Conservation (phyloP, 345 rosid species). For the Conringia planisiliqua region DNA sequence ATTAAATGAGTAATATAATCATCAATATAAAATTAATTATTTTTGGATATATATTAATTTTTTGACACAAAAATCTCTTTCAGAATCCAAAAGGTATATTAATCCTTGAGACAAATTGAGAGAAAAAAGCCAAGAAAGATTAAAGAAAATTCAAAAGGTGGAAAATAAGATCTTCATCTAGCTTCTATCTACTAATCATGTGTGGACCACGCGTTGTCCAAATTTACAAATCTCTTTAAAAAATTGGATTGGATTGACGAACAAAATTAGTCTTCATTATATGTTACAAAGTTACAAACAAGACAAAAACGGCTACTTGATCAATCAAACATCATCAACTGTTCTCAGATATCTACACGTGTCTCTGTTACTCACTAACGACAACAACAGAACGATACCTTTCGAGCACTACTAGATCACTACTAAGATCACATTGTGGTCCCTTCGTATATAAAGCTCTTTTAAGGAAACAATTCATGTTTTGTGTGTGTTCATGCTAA, state of each 20-base stretch:
- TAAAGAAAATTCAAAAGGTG: too few relatives aligned
- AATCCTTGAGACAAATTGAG: too few relatives aligned
- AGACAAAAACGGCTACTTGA: background rate
- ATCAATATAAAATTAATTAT: background rate
- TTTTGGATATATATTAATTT: too few relatives aligned
- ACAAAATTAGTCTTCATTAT: background rate
- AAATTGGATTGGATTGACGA: background rate
- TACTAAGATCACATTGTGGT: background rate
- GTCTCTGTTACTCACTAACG: background rate
- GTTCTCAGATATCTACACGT: background rate
- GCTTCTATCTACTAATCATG: background rate
- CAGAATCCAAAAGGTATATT: too few relatives aligned
- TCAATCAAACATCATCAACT: slow-evolving; percentile 12
- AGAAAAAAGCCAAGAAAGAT: too few relatives aligned
- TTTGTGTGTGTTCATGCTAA: background rate
- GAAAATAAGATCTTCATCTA: too few relatives aligned
- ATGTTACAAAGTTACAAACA: background rate
- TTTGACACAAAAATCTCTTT: too few relatives aligned
- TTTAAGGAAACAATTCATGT: background rate
- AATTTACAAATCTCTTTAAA: background rate
- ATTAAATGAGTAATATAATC: too few relatives aligned
- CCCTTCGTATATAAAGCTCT: background rate
- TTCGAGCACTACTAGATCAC: background rate
- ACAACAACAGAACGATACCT: background rate
- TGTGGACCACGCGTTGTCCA: slow-evolving; percentile 10